Base-by-base conservation (phyloP, 208 protist genomes). In the Leishmania braziliensis region DNA sequence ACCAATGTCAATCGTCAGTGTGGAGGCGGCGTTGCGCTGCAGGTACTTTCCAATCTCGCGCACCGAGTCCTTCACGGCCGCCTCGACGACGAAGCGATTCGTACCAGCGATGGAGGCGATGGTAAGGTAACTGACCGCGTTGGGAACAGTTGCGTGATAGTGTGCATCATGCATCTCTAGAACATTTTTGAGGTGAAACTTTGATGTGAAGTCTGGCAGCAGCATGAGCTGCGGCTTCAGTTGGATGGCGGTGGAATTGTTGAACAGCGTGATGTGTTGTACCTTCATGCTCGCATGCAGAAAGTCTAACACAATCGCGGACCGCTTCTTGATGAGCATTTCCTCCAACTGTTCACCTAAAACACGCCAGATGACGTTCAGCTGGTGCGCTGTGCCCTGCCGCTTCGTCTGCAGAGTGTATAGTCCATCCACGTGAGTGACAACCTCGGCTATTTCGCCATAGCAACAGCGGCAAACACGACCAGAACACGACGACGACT, bases 11-110 rank as follows among this genome's bases (percentile, higher is more conserved):
- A 97, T 95, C 0, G 82, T 92, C 16, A 97, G 83, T 39, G 89
- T 88, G 36, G 85, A 72, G 1, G 79, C 60, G 3, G 80, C 84
- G 70, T 97, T 95, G 79, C 91, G 90, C 50, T 88, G 80, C 48
- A 95, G 76, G 73, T 97, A 97, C 82, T 95, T 97, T 71, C 93
- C 93, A 72, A 97, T 97, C 70, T 97, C 91, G 43, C 92, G 92
- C 9, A 95, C 82, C 4, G 92, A 97, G 56, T 97, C 93, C 77
- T 87, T 91, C 58, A 97, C 72, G 74, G 89, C 92, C 0, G 93
- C 93, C 84, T 95, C 89, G n/a, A 93, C 91, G 10, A 91, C 81
- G 72, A 91, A 93, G 68, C 90, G 85, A 70, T 94, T 87, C 1
- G 88, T 90, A 33, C 91, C 91, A 16, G 72, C 74, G 18, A 90